Base-by-base conservation (phyloP, 1,284 basidiomycete species). In the Ceratobasidium sp. region DNA sequence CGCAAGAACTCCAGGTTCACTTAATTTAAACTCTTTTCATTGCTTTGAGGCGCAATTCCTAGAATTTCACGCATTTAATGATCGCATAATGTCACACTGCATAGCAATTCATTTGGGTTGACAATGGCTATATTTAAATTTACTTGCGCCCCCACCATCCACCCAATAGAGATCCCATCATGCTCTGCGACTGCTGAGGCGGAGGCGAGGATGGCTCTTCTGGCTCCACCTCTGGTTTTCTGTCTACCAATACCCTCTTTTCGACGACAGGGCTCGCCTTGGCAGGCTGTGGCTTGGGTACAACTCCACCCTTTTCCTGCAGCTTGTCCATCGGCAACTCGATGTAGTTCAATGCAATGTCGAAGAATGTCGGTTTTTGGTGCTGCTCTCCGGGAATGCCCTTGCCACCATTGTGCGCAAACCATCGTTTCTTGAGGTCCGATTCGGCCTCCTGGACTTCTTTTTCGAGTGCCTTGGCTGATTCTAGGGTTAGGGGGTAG, bases 321-420 rank as follows among this genome's bases (percentile, higher is more conserved):
- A 96, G 79, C 56, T 85, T 82, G 52, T 93, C 91, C 86, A 95
- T 89, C 75, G 92, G 91, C 69, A 94, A 77, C 74, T 90, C 87
- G 67, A 94, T 87, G 75, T 96, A 96, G 79, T 96, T 96, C 76
- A 94, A 87, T n/a, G 93, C 94, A 73, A 93, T 91, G 77, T 96
- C 93, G 79, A 94, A 96, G 82, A 96, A 96, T 35, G 94, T 76
- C 7, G 91, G 92, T 77, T 95, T 95, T 80, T 89, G 88, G 77
- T 87, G 80, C 32, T 81, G 76, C 72, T 82, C 82, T 49, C 80
- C 75, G 68, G 83, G 82, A 0, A 78, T 76, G 3, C 81, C 77
- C 27, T 50, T 45, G 4, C 89, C 89, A 2, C 92, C 89, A 72
- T 91, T 91, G 76, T 85, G 85, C 0, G 86, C 82, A 74, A 93